Evolutionary conservation across 2,329 filamentous ascomycete species (phyloP), one percentile per base, ranked within the genome.

Genomic region (Calonectria crousiana): DNA sequence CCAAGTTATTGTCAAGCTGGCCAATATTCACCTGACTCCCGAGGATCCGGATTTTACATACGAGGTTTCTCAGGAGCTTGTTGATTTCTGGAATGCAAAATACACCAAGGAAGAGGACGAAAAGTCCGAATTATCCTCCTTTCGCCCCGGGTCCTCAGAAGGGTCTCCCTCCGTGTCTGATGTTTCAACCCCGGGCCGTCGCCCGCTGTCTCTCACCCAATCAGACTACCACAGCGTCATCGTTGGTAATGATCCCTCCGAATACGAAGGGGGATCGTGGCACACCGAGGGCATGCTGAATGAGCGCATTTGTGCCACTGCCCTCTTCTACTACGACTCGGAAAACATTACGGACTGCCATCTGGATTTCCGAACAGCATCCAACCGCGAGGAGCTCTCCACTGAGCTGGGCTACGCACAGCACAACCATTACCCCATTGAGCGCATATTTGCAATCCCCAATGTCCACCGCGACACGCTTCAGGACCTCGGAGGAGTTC

Each of bases 1-100:
- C 0, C 92, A 94, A 73, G 85, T 94, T 41, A 91, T 93, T 69
- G 88, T 93, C 69, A 93, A 93, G 81, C 83, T 94, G 20, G 87
- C 90, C 10, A 91, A 89, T 60, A 90, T 93, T 58, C 86, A 92
- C 47, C 85, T 93, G 1, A 90, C 87, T 0, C 92, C 92, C 0
- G 89, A 90, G n/a, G 87, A 90, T 2, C 89, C 91, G 26, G 30
- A 67, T 0, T 52, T 47, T n/a, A 64, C 60, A 4, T 64, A 47
- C 16, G 60, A 64, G 8, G 60, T 64, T 16, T 47, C 60, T 14
- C 28, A 64, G 11, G 60, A 64, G 60, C 38, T 64, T 10, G 60
- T 64, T 32, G 60, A 64, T 18, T 64, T 64, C 28, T 64, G 60
- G 60, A 18, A 64, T 32, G 60, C 36, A 16, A 23, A 64, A 9